phyloP scores from a whole-genome alignment of 495 filamentous ascomycete species.

The Xylaria flabelliformis region DNA sequence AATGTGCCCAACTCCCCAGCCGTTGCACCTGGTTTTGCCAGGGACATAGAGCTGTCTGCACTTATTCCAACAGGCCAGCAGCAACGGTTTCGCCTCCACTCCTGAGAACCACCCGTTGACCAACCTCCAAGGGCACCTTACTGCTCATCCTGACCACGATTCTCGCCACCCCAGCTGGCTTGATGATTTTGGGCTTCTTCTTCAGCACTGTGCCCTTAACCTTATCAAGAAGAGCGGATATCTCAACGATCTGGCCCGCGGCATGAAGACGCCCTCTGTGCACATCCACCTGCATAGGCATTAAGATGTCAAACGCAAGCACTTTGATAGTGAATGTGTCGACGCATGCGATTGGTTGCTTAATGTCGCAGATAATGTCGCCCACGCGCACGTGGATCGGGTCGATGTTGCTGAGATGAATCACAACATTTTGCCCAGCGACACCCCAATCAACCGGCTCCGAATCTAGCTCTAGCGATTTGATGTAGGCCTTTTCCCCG shows the following conservation, averaged over 20 bases:
- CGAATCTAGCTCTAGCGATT: constrained; percentile 75
- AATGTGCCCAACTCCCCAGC: not conserved
- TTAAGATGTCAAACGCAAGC: constrained; percentile 84
- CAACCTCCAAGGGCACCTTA: constrained; percentile 78
- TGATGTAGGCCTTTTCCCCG: constrained; percentile 77
- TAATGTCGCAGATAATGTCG: constrained; percentile 79
- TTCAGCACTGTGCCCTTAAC: constrained; percentile 69
- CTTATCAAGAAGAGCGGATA: constrained; percentile 80
- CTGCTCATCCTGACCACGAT: constrained; percentile 73
- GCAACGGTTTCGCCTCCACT: constrained; percentile 82
- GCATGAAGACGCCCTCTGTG: constrained; percentile 84
- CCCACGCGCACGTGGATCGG: constrained; percentile 78
- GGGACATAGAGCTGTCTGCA: not conserved
- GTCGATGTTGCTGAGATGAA: constrained; percentile 89
- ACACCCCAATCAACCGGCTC: constrained; percentile 86
- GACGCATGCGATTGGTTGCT: constrained; percentile 69
- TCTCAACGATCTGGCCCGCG: constrained; percentile 71
- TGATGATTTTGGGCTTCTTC: constrained; percentile 83
- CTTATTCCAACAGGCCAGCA: constrained; percentile 76
- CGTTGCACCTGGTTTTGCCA: not conserved
- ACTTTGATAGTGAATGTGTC: constrained; percentile 80
- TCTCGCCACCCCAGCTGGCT: constrained; percentile 71
- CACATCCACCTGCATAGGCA: constrained; percentile 87
- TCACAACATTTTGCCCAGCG: constrained; percentile 86
- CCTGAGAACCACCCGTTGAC: constrained; percentile 79